Base-by-base conservation (phyloP, 2,329 filamentous ascomycete genomes). In the Penicillium janthinellum region DNA sequence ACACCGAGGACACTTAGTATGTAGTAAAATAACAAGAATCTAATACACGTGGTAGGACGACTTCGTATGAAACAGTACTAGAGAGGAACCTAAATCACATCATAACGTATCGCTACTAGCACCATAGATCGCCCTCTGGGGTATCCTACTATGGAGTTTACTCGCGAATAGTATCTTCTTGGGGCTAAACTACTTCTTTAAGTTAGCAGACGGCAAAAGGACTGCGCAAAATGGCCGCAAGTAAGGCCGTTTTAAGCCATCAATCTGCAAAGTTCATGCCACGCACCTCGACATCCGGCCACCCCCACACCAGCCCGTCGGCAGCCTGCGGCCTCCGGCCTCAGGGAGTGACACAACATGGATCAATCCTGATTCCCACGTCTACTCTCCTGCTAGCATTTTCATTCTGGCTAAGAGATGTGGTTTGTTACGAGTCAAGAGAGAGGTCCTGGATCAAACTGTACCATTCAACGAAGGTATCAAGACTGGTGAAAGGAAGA, bases 161-260 rank as follows among this genome's bases (percentile, higher is more conserved):
- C 1, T 20, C 20, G 20, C 20, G 20, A 20, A 20, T 20, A 20
- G 20, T 20, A 20, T 20, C 20, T 20, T 20, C 1, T 20, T 20
- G 20, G 20, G 20, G 20, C 20, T 20, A 48, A 31, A 11, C 31
- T 42, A 57, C 45, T 56, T 15, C 6, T 25, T 39, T 56, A 54
- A 60, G 53, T 20, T 62, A 62, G 59, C 45, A 55, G 56, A 62
- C 48, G 59, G 59, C 56, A 62, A 62, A 56, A 37, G 31, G 56
- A 28, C 59, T 44, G 41, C 59, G 41, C 51, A 52, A 62, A 59
- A 62, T 54, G 49, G 59, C 56, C 56, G 53, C 17, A 58, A 58
- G 38, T 50, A 42, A 56, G 56, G 56, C 53, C 59, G 56, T 56
- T 61, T 62, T 62, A 51, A 37, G 56, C 59, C 52, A 42, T 55